A percentile compares a stretch with the other conserved stretches of the same genome.
Evolutionary conservation across 2,329 filamentous ascomycete species (phyloP).

Genomic region (Coniella lustricola): DNA sequence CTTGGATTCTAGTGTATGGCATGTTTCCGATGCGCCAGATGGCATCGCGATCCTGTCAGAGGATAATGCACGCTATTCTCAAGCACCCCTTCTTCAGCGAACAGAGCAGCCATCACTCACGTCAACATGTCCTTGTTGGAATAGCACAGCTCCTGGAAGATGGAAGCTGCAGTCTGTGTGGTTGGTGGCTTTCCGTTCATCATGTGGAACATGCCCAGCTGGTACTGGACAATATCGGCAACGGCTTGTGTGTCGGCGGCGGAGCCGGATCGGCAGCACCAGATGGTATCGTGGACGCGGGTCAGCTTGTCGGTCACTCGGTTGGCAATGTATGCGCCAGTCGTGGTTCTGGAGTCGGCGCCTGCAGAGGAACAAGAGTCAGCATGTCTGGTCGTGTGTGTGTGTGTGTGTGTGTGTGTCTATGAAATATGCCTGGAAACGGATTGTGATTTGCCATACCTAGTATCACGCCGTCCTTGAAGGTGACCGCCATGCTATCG

Average conservation of each 20-base stretch:
- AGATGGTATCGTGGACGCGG: slow-evolving; percentile 96
- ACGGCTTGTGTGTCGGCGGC: slow-evolving; percentile 97
- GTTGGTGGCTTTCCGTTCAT: slow-evolving; percentile 84
- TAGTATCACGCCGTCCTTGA: slow-evolving; percentile 96
- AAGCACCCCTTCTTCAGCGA: neutral
- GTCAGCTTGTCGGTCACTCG: slow-evolving; percentile 99
- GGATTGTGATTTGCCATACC: slow-evolving; percentile 38
- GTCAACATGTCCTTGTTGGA: slow-evolving; percentile 90
- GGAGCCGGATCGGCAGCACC: slow-evolving; percentile 97
- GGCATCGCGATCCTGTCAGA: too few relatives aligned
- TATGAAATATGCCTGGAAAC: neutral
- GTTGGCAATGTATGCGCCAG: slow-evolving; percentile 96
- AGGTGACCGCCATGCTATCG: slow-evolving; percentile 92
- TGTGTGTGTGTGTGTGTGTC: too few relatives aligned
- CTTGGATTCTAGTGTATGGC: too few relatives aligned
- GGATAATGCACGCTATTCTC: neutral
- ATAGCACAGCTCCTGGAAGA: slow-evolving; percentile 98
- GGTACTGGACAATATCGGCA: slow-evolving; percentile 95
- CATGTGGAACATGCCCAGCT: slow-evolving; percentile 87
- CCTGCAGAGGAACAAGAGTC: slow-evolving; percentile 38
- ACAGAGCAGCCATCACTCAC: slow-evolving; percentile 41
- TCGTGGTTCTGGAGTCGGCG: slow-evolving; percentile 95
- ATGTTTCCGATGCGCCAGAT: too few relatives aligned
- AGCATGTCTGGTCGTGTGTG: too few relatives aligned
- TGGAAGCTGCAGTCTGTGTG: slow-evolving; percentile 87